Base-by-base conservation (phyloP, 164 flowering plant species). In the Vitis rotundifolia region DNA sequence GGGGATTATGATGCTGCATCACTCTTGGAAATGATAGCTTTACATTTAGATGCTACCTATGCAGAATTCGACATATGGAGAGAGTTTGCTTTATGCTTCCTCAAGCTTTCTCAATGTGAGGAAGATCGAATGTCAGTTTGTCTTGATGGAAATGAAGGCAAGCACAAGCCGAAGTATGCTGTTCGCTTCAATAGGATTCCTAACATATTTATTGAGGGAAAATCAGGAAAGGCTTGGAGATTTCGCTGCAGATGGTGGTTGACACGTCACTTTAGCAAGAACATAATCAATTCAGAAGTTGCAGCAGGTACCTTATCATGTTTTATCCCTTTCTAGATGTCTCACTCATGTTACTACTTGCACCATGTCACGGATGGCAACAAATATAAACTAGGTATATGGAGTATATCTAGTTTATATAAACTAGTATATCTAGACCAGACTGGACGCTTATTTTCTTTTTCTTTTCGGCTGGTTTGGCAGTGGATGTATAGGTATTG, bases 231-330 rank as follows among this genome's bases (percentile, higher is more conserved):
- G 63, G 55, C 29, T 31, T 92, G 99, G 97, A 82, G 53, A 60
- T 67, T 84, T 10, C 91, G 94, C 54, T 82, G 91, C 76, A 77
- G 76, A 71, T 94, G 91, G 92, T 92, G 99, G 97, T 47, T 77
- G 75, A 78, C 63, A 3, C 90, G 87, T 54, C 97, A 92, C 73
- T 94, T 89, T 78, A 75, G 87, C 77, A 61, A 68, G 63, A 75
- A 53, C 5, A 75, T 65, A 26, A 76, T 77, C 59, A 64, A 28
- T 26, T 79, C 89, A 59, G 97, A 94, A 48, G 78, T 84, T 52
- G 72, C 73, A 53, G 53, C 80, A 54, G 94, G 96, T 92, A 81
- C 11, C 8, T 61, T 54, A 9, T 59, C 68, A 63, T 64, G 13
- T 26, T n/a, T 49, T 37, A 12, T 31, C 1, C 28, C 1, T 28